These are phyloP conservation scores for Penicillium sp. DNA, from an alignment of 2,329 filamentous ascomycete species.

Conservation along the genomic window DNA sequence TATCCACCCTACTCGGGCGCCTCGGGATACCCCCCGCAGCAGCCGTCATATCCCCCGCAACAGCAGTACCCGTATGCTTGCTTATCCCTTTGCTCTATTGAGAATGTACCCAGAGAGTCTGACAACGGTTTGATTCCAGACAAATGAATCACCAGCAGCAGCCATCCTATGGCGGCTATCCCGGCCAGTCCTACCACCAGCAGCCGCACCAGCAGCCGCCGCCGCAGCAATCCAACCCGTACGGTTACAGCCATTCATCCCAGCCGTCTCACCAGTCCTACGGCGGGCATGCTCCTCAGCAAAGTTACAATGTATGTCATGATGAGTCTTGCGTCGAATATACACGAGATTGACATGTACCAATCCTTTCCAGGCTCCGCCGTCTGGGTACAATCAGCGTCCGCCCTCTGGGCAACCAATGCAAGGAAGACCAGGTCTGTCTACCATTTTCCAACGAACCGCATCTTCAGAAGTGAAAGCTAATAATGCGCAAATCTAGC, in stretches of 20 bases:
- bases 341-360: conserved; percentile 15
- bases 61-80: conserved; percentile 43
- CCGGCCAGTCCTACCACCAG: conserved; percentile 38
- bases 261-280: conserved; percentile 34
- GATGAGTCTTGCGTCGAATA: background rate
- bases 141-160: conserved; percentile 39
- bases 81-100: conserved; percentile 15
- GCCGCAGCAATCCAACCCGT: conserved; percentile 40
- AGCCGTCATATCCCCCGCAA: conserved; percentile 41
- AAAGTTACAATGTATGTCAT: conserved; percentile 40
- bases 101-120: background rate
- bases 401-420: conserved; percentile 37
- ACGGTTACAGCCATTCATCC: conserved; percentile 49
- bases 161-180: conserved; percentile 40
- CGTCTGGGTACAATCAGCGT: conserved; percentile 35
- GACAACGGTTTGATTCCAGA: conserved; percentile 20
- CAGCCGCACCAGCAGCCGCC: conserved; percentile 50
- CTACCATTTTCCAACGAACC: background rate
- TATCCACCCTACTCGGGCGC: conserved; percentile 61
- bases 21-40: conserved; percentile 56
- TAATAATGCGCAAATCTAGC: conserved; percentile 4
- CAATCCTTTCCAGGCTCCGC: conserved; percentile 24
- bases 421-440: conserved; percentile 44
- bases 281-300: conserved; percentile 31
- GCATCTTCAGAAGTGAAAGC: background rate